phyloP scores from a whole-genome alignment of 2,329 filamentous ascomycete genomes.

The Fusarium drepaniforme region DNA sequence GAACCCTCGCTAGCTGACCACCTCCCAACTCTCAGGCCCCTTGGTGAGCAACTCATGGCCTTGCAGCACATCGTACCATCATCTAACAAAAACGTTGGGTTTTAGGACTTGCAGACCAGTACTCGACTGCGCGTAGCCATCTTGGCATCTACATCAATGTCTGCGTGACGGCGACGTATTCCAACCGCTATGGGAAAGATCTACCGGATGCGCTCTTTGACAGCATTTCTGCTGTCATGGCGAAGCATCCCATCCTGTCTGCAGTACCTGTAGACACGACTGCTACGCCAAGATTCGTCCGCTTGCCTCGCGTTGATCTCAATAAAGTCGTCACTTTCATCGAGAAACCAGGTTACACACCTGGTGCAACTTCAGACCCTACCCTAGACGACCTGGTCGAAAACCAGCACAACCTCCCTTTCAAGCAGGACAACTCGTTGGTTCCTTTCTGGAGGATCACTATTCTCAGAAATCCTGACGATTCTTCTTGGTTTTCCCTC shows the following conservation, averaged over 20 bases:
- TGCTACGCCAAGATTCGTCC: neutral
- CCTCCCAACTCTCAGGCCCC: neutral
- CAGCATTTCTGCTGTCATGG: neutral
- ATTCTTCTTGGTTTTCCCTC: neutral
- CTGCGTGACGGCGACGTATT: neutral
- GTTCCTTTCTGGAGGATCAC: neutral
- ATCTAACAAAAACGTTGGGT: neutral
- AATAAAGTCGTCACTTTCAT: neutral
- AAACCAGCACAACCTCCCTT: neutral
- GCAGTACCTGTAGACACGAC: neutral
- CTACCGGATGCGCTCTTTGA: neutral
- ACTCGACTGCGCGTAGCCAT: conserved; percentile 8
- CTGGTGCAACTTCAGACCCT: neutral
- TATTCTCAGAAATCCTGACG: neutral
- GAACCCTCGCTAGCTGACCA: neutral
- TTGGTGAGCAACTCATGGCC: neutral
- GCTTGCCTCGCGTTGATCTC: neutral
- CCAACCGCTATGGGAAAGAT: neutral
- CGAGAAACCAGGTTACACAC: neutral
- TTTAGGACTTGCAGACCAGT: conserved; percentile 5
- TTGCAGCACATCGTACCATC: neutral
- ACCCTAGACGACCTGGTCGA: neutral
- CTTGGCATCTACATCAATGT: conserved; percentile 5
- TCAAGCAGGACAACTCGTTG: neutral
- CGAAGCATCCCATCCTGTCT: neutral